Evolutionary conservation across 805 yeast species (phyloP).

Genomic region (Tetrapisispora pingtungensis): DNA sequence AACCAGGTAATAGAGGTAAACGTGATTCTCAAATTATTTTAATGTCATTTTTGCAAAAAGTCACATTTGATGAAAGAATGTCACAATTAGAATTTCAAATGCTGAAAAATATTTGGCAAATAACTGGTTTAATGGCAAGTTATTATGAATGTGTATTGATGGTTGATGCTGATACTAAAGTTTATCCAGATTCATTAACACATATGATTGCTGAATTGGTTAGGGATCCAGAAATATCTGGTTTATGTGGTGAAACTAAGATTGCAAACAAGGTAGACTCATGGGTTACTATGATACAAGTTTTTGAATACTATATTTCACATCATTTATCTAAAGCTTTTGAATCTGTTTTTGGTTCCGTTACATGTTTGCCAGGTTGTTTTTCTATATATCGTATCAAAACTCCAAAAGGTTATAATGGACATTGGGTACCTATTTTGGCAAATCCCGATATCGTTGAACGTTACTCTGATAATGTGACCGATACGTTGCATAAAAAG

Average conservation of each 20-base stretch:
- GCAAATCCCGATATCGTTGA: constrained; percentile 92
- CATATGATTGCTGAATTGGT: constrained; percentile 90
- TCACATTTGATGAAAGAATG: constrained; percentile 91
- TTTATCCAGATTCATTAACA: constrained; percentile 76
- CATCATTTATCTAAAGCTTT: constrained; percentile 93
- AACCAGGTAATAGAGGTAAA: constrained; percentile 93
- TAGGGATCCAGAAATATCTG: constrained; percentile 79
- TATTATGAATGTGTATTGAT: constrained; percentile 72
- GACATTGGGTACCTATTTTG: constrained; percentile 86
- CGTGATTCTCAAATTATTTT: constrained; percentile 87
- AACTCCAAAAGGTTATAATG: constrained; percentile 70
- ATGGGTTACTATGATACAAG: constrained; percentile 92
- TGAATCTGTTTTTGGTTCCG: constrained; percentile 91
- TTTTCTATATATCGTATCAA: constrained; percentile 87
- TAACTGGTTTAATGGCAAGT: constrained; percentile 79
- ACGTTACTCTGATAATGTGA: constrained; percentile 77
- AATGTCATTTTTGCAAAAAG: constrained; percentile 81
- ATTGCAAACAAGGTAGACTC: constrained; percentile 72
- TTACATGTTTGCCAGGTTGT: constrained; percentile 93
- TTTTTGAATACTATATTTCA: constrained; percentile 84
- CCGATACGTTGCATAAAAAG: constrained; percentile 76
- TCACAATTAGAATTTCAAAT: constrained; percentile 78
- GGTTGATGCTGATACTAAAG: constrained; percentile 93
- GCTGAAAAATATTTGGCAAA: constrained; percentile 61
- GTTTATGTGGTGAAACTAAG: constrained; percentile 90